Percentiles rank a stretch among this genome's conserved stretches.
phyloP scores from a whole-genome alignment of 352 stramenopile species.

The Globisporangium cederbergense region DNA sequence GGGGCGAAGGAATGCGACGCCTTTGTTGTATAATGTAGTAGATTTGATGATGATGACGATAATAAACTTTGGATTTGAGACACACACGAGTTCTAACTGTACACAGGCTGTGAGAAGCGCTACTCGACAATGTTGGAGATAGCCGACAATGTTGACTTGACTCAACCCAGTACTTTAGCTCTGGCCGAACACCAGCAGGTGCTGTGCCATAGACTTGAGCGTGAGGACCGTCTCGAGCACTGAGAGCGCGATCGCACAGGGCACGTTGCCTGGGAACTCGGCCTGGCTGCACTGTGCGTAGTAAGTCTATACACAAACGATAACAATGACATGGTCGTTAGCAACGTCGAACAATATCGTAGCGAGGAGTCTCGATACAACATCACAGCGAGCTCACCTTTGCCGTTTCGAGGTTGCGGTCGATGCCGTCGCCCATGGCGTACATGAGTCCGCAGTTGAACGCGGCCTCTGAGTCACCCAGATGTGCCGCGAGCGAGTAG shows the following conservation, averaged over 20 bases:
- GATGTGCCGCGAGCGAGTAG: constrained; percentile 44
- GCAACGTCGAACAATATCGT: background rate
- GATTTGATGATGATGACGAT: constrained; percentile 13
- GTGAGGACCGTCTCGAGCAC: constrained; percentile 27
- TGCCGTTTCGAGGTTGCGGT: constrained; percentile 34
- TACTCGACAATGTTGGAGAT: constrained; percentile 7
- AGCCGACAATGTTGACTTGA: background rate
- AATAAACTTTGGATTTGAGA: constrained; percentile 13
- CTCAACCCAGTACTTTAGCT: background rate
- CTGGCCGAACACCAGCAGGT: background rate
- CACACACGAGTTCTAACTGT: background rate
- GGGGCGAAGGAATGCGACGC: background rate
- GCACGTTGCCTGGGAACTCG: constrained; percentile 60
- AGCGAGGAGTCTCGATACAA: background rate
- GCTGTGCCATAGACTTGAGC: constrained; percentile 7
- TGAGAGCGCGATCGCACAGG: constrained; percentile 42
- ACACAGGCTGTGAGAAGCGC: background rate
- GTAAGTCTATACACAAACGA: constrained; percentile 23
- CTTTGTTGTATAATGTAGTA: constrained; percentile 22
- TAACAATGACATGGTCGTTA: background rate
- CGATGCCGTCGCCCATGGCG: constrained; percentile 42
- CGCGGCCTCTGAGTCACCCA: constrained; percentile 59
- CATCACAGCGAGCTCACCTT: constrained; percentile 16
- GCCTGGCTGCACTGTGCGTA: constrained; percentile 48
- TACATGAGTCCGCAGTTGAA: constrained; percentile 67